Percentiles rank a stretch among this genome's conserved stretches.
These are phyloP conservation scores for Mycena latifolia DNA, from an alignment of 768 basidiomycete species.

Conservation along the genomic window DNA sequence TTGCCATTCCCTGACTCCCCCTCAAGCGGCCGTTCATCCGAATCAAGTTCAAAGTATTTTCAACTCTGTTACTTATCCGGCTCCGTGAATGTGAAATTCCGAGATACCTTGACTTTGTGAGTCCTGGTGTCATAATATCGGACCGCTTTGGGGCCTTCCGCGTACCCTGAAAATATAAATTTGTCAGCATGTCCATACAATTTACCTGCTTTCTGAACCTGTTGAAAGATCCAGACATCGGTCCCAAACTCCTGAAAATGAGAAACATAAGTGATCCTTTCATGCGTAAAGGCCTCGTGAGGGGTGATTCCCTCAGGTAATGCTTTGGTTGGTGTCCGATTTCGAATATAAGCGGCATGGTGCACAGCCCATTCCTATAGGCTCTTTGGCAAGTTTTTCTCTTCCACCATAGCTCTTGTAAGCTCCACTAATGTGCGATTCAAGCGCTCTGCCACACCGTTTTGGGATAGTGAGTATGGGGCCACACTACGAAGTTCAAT, in stretches of 20 bases:
- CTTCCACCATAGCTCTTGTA: conserved; percentile 45
- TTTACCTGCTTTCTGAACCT: too few relatives aligned
- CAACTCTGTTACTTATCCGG: not conserved
- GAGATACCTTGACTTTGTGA: not conserved
- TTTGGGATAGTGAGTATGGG: conserved; percentile 52
- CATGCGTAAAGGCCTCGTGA: conserved; percentile 3
- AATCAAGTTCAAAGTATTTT: conserved; percentile 1
- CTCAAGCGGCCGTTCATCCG: not conserved
- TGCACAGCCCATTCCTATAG: conserved; percentile 39
- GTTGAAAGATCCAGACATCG: conserved; percentile 23
- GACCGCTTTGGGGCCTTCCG: conserved; percentile 10
- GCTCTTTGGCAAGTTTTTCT: conserved; percentile 22
- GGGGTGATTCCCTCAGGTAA: not conserved
- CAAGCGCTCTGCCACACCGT: conserved; percentile 52
- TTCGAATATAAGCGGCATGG: too few relatives aligned
- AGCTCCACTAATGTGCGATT: too few relatives aligned
- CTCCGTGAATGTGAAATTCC: too few relatives aligned
- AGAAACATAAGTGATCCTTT: conserved; percentile 7
- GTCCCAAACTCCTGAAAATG: conserved; percentile 20
- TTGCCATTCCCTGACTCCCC: conserved; percentile 8
- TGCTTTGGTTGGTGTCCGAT: conserved; percentile 20
- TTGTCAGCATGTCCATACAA: too few relatives aligned
- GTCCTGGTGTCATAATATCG: conserved; percentile 27
- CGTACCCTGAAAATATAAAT: too few relatives aligned
- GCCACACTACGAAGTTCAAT: conserved; percentile 35